These are phyloP conservation scores for Solanum commersonii DNA, from an alignment of 257 asterid genomes.

Conservation along the genomic window DNA sequence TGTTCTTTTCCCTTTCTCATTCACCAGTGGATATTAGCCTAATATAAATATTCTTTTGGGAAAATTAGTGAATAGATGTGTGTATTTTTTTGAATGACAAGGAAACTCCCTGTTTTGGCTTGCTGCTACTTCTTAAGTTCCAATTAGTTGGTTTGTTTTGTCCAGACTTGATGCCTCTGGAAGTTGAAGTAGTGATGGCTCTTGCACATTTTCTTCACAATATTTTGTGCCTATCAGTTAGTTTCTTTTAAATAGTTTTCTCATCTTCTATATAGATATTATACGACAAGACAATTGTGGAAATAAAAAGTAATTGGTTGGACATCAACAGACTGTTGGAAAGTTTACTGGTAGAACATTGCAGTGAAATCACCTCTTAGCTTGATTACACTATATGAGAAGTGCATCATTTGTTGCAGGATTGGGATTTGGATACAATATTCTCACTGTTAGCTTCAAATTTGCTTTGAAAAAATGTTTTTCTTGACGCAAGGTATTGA, in stretches of 20 bases:
- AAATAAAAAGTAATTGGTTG: not conserved
- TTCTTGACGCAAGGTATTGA: not conserved
- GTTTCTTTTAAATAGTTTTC: not conserved
- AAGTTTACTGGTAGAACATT: not conserved
- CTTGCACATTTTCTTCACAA: not conserved
- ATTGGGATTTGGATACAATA: not conserved
- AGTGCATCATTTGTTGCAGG: not conserved
- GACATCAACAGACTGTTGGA: not conserved
- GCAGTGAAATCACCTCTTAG: not conserved
- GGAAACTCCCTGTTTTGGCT: not conserved
- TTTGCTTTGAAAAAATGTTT: not conserved
- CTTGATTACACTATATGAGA: not conserved
- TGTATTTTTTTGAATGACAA: conserved; percentile 1
- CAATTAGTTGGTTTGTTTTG: not conserved
- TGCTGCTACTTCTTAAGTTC: not conserved
- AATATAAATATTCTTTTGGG: conserved; percentile 1
- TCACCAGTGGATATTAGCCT: not conserved
- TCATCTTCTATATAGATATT: not conserved
- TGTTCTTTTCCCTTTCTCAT: not conserved
- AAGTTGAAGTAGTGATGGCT: not conserved
- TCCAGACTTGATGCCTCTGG: not conserved
- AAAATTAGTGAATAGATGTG: not conserved
- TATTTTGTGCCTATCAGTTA: not conserved
- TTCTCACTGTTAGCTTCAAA: not conserved
- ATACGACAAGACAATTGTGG: not conserved